phyloP scores from a whole-genome alignment of 345 rosid species.

The Leavenworthia alabamica region DNA sequence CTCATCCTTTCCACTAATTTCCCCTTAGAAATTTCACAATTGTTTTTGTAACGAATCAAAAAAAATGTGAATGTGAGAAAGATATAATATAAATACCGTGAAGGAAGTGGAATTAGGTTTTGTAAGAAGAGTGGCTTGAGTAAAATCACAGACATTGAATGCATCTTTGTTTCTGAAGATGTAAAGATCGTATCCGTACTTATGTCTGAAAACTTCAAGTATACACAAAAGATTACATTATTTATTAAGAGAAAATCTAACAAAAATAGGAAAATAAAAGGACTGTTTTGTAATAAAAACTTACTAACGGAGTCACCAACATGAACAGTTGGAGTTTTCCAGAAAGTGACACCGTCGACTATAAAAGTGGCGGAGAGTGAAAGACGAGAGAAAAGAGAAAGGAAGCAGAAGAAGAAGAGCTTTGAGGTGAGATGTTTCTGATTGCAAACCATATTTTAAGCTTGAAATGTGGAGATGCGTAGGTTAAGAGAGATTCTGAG shows the following conservation, averaged over 20 bases:
- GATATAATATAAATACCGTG: conserved; percentile 37
- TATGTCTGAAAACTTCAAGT: conserved; percentile 75
- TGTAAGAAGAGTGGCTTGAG: conserved; percentile 73
- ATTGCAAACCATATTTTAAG: conserved; percentile 11
- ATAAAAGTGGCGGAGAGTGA: conserved; percentile 44
- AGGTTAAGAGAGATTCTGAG: conserved; percentile 11
- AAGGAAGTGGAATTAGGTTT: conserved; percentile 59
- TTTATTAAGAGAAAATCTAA: background rate
- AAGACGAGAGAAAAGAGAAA: conserved; percentile 33
- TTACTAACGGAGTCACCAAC: conserved; percentile 72
- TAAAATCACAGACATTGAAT: conserved; percentile 68
- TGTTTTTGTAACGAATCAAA: no score
- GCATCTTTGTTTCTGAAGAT: conserved; percentile 81
- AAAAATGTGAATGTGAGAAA: background rate
- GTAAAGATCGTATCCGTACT: conserved; percentile 61
- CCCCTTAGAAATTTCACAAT: no score
- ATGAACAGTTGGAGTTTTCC: conserved; percentile 61
- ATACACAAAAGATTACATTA: background rate
- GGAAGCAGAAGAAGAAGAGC: conserved; percentile 28
- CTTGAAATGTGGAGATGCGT: conserved; percentile 6
- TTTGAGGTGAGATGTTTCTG: conserved; percentile 26
- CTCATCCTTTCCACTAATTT: no score
- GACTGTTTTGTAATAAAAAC: conserved; percentile 12
- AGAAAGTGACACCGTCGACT: conserved; percentile 63
- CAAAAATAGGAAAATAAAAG: background rate